phyloP scores from a whole-genome alignment of 306 rosid species.

The Sicyos edulis region DNA sequence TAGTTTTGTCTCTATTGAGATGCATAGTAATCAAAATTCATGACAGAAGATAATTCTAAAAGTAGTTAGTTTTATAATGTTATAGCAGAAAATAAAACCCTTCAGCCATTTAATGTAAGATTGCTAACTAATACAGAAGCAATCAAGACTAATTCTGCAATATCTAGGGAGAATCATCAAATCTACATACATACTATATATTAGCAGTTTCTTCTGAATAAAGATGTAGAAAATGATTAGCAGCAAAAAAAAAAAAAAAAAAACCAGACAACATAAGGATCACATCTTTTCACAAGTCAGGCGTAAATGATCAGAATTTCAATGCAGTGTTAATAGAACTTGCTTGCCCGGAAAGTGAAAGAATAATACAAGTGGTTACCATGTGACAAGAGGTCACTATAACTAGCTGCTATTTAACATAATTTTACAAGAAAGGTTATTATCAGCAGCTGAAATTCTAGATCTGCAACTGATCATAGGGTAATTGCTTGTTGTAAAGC shows the following conservation, averaged over 20 bases:
- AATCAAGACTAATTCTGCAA: too few species aligned
- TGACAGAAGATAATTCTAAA: background rate
- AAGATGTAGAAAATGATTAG: background rate
- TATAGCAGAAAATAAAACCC: background rate
- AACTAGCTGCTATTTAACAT: background rate
- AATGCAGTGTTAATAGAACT: background rate
- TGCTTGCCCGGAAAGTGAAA: background rate
- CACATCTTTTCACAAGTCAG: background rate
- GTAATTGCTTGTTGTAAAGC: slow-evolving; percentile 4
- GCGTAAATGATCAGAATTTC: background rate
- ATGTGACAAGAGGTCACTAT: background rate
- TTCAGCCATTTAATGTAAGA: background rate
- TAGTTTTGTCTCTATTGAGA: background rate
- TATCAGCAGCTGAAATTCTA: slow-evolving; percentile 1
- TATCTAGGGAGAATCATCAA: background rate
- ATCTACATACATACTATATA: background rate
- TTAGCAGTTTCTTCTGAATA: background rate
- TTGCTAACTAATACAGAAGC: background rate
- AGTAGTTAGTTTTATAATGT: background rate
- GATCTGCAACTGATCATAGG: background rate
- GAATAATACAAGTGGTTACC: slow-evolving; percentile 2
- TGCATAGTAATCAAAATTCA: background rate
- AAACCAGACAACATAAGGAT: background rate
- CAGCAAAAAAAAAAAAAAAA: too few species aligned
- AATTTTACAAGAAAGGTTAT: background rate